Conservation (phyloP, 2,329 filamentous ascomycete species). For the Eurotiales sp. region DNA sequence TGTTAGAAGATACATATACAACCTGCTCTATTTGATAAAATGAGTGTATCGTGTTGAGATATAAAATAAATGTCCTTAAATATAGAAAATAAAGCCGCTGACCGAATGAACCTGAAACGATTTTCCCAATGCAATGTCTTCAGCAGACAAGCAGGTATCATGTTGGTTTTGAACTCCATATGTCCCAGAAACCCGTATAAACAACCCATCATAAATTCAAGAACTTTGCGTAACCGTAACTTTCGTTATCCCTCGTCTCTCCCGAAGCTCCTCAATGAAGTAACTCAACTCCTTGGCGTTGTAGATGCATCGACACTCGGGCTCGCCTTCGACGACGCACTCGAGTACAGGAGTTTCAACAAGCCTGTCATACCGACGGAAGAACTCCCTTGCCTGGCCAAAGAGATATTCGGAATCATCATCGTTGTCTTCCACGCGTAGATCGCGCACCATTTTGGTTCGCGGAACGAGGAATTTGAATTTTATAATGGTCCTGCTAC, state of each 20-base stretch:
- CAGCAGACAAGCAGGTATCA: not conserved
- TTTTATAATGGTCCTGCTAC: slow-evolving; percentile 2
- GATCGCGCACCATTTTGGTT: slow-evolving; percentile 9
- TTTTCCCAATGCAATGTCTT: not conserved
- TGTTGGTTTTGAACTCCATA: no score
- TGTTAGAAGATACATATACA: not conserved
- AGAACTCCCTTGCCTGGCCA: slow-evolving; percentile 7
- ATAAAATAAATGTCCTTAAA: no score
- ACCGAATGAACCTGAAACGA: not conserved
- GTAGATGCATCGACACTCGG: slow-evolving; percentile 12
- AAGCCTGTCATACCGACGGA: slow-evolving; percentile 10
- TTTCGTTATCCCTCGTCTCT: slow-evolving; percentile 1
- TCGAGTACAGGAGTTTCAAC: slow-evolving; percentile 1
- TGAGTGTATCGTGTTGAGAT: not conserved
- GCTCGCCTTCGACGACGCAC: slow-evolving; percentile 11
- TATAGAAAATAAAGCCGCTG: not conserved
- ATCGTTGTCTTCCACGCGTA: slow-evolving; percentile 9
- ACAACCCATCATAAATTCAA: no score
- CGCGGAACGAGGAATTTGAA: slow-evolving; percentile 6
- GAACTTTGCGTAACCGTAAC: slow-evolving; percentile 11
- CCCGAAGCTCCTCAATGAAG: slow-evolving; percentile 11
- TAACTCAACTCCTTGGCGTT: slow-evolving; percentile 13
- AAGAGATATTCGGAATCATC: slow-evolving; percentile 5
- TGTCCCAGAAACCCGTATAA: no score
- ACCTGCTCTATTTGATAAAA: not conserved